Evolutionary conservation across 2,329 filamentous ascomycete genomes (phyloP).

Genomic region (Ophiobolus disseminans): DNA sequence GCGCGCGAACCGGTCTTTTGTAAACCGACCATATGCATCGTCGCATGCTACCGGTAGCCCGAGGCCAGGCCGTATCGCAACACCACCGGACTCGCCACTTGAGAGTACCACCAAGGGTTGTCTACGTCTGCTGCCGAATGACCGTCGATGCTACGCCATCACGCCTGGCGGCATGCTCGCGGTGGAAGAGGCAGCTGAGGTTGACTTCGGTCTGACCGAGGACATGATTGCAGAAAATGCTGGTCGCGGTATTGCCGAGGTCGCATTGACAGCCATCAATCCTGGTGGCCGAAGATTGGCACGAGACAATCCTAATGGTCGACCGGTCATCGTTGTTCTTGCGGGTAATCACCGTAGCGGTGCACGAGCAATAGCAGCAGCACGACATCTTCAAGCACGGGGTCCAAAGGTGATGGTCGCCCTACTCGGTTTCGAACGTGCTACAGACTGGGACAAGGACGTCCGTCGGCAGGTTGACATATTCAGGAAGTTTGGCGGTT

Average conservation of each 20-base stretch:
- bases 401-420: constrained; percentile 82
- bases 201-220: constrained; percentile 84
- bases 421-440: constrained; percentile 82
- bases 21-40: constrained; percentile 44
- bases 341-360: constrained; percentile 95
- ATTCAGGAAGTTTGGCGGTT: constrained; percentile 82
- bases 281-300: constrained; percentile 64
- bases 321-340: constrained; percentile 74
- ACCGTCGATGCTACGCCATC: constrained; percentile 64
- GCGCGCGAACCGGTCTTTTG: constrained; percentile 40
- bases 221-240: constrained; percentile 93
- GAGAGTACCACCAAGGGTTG: constrained; percentile 37
- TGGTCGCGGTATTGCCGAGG: constrained; percentile 85
- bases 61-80: constrained; percentile 39
- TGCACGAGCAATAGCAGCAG: constrained; percentile 82
- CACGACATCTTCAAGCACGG: constrained; percentile 84
- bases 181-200: constrained; percentile 87
- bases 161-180: constrained; percentile 86
- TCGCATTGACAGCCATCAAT: constrained; percentile 72
- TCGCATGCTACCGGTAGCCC: constrained; percentile 48
- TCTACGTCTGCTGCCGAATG: constrained; percentile 62
- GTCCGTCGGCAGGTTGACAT: constrained; percentile 82
- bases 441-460: constrained; percentile 79
- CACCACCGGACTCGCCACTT: constrained; percentile 48
- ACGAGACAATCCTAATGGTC: constrained; percentile 54